Percentiles rank a stretch among this genome's conserved stretches.
These are phyloP conservation scores for Xylogone sp. DNA, from an alignment of 2,329 filamentous ascomycete genomes.

Conservation along the genomic window DNA sequence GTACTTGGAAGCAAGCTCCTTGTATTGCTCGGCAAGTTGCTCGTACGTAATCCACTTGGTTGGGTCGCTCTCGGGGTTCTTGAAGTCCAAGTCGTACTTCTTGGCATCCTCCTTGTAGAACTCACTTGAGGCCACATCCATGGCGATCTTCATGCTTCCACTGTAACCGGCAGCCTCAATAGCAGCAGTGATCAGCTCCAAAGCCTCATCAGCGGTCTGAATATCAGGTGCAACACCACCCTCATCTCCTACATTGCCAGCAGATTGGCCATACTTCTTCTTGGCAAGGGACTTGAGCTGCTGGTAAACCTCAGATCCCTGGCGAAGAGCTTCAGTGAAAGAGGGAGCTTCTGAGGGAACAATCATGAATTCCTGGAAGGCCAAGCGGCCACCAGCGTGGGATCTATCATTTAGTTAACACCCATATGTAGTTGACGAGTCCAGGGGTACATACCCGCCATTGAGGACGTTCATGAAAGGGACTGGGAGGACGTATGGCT, in stretches of 20 bases:
- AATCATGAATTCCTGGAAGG: conserved; percentile 97
- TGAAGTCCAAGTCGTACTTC: conserved; percentile 99
- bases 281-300: conserved; percentile 94
- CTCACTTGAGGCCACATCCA: conserved; percentile 98
- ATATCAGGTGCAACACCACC: conserved; percentile 99
- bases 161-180: conserved; percentile 96
- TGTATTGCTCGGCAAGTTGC: conserved; percentile 90
- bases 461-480: conserved; percentile 95
- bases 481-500: conserved; percentile 85
- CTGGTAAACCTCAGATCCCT: conserved; percentile 97
- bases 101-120: conserved; percentile 98
- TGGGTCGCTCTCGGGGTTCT: conserved; percentile 96
- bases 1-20: conserved; percentile 86
- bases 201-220: conserved; percentile 92
- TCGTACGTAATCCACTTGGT: conserved; percentile 99
- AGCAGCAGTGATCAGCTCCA: conserved; percentile 90
- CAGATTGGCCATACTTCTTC: conserved; percentile 99
- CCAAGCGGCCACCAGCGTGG: conserved; percentile 93
- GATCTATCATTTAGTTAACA: conserved; percentile 51
- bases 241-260: conserved; percentile 98
- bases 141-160: conserved; percentile 94
- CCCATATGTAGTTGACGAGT: not conserved
- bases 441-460: conserved; percentile 43
- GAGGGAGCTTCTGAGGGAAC: conserved; percentile 80
- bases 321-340: conserved; percentile 94